Evolutionary conservation across 163 green algal species (phyloP).

Genomic region (Chlorella variabilis): DNA sequence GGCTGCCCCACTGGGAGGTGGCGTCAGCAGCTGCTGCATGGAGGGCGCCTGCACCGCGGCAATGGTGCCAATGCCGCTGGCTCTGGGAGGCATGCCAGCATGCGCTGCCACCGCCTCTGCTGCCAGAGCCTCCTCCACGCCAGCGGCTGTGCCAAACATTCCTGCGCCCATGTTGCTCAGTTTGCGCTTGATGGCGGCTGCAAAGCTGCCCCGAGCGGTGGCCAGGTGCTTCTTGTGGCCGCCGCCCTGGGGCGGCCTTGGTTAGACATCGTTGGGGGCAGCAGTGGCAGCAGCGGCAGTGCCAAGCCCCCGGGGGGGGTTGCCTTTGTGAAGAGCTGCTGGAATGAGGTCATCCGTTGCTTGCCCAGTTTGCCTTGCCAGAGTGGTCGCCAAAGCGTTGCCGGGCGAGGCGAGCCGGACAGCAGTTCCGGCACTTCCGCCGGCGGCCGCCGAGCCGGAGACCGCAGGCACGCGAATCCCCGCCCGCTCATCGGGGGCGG

Average conservation of each 20-base stretch:
- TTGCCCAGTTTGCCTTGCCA: not conserved
- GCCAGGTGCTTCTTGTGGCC: not conserved
- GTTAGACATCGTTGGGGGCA: too few relatives aligned
- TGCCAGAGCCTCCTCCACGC: not conserved
- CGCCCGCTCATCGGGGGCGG: not conserved
- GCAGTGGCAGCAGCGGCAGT: too few relatives aligned
- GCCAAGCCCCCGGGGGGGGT: not conserved
- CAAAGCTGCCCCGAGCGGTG: slow-evolving; percentile 18
- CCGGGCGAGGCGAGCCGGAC: too few relatives aligned
- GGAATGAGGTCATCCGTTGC: slow-evolving; percentile 1
- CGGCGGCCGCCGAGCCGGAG: not conserved
- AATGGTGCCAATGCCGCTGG: not conserved
- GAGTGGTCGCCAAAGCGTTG: too few relatives aligned
- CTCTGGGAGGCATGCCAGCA: not conserved
- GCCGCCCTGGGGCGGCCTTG: too few relatives aligned
- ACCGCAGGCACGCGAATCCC: not conserved
- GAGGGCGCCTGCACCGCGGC: slow-evolving; percentile 20
- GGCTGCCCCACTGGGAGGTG: not conserved
- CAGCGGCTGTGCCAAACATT: not conserved
- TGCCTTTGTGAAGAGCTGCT: not conserved
- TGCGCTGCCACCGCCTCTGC: not conserved
- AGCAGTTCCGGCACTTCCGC: too few relatives aligned
- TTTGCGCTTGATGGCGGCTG: slow-evolving; percentile 33
- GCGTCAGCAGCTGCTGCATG: slow-evolving; percentile 34
- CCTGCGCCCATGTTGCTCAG: slow-evolving; percentile 7